phyloP scores from a whole-genome alignment of 192 early-diverging fungal species.

The Coemansia sp. region DNA sequence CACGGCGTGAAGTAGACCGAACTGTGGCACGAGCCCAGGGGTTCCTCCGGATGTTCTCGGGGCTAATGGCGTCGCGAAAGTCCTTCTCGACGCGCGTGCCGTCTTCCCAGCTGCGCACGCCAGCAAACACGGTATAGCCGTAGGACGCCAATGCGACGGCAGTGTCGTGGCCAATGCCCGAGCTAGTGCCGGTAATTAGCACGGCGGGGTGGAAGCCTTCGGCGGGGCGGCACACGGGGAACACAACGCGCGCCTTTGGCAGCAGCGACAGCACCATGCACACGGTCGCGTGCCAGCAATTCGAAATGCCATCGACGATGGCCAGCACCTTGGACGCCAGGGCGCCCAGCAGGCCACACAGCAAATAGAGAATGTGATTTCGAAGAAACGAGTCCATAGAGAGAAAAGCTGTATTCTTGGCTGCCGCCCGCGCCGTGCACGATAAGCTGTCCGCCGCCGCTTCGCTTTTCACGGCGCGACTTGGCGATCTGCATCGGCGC shows the following conservation, averaged over 20 bases:
- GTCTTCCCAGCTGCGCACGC: constrained; percentile 49
- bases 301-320: constrained; percentile 36
- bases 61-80: constrained; percentile 19
- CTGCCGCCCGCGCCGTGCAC: too few relatives aligned
- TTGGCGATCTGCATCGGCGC: too few relatives aligned
- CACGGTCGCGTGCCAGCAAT: constrained; percentile 41
- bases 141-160: constrained; percentile 42
- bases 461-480: too few relatives aligned
- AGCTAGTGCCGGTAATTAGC: constrained; percentile 49
- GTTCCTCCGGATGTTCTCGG: constrained; percentile 12
- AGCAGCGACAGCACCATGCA: constrained; percentile 38
- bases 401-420: too few relatives aligned
- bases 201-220: constrained; percentile 40
- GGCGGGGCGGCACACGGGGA: constrained; percentile 19
- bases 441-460: too few relatives aligned
- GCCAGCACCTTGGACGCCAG: constrained; percentile 29
- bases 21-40: constrained; percentile 13
- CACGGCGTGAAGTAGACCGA: neutral
- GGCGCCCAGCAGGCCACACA: constrained; percentile 26
- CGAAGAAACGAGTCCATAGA: constrained; percentile 42
- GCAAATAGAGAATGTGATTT: constrained; percentile 47
- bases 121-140: constrained; percentile 52
- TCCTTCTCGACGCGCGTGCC: constrained; percentile 38
- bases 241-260: constrained; percentile 39
- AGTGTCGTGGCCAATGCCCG: constrained; percentile 50